Evolutionary conservation across 2,329 filamentous ascomycete species (phyloP), one percentile per base, ranked within the genome.

Genomic region (Pseudocercospora fuligena): DNA sequence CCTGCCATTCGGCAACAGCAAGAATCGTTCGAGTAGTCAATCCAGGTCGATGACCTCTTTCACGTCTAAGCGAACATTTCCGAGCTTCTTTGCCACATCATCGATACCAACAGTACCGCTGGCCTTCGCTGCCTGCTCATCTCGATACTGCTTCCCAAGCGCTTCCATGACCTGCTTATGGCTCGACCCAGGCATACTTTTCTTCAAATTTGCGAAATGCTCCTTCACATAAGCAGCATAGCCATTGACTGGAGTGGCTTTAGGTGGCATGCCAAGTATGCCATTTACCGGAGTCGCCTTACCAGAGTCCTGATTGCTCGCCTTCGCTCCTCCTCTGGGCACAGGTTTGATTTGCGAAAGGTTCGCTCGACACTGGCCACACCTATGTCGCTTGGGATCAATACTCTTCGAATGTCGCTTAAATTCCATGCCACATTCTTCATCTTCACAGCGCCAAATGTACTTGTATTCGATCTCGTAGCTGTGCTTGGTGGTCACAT

Each of bases 381-480:
- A 98, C 0, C 87, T 86, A 73, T 93, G 89, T 57, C 87, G 86
- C 31, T 77, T 76, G 0, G 90, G 85, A 77, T 97, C 89, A 71
- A 98, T 92, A 76, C 92, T 95, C 80, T 90, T 92, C 16, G 90
- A 93, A 78, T 98, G 94, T 4, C 94, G 85, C 75, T 93, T 92
- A 78, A 91, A 96, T 76, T 92, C 89, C 33, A 86, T 80, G 0
- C 82, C 85, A 76, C 95, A 98, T 19, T 73, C 73, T 14, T 74
- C 70, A 46, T 72, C 72, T 11, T 36, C 81, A 77, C 94, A 98
- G 49, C 86, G 83, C 94, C 95, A 98, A 21, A 94, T 81, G 76
- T 94, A 99, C 81, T 94, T 96, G 82, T 92, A 97, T 72, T 94
- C 90, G 74, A 98, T 98, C 59, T 90, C 87, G 78, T 97, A 99